Percentiles rank a stretch among this genome's conserved stretches.
These are phyloP conservation scores for Marsdenia floribunda DNA, from an alignment of 257 asterid genomes.

Conservation along the genomic window DNA sequence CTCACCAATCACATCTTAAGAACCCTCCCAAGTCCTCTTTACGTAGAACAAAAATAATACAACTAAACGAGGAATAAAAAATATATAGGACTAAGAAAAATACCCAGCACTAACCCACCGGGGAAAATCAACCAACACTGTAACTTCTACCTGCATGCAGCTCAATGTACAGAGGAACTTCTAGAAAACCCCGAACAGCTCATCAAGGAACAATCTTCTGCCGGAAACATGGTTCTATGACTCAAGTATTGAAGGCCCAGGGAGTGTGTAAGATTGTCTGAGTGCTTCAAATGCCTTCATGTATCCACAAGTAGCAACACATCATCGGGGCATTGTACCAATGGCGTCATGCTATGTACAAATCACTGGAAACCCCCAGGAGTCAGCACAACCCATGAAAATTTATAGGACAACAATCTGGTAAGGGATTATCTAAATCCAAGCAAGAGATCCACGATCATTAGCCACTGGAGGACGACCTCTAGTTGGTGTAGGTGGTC, in stretches of 20 bases:
- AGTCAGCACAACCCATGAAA: slow-evolving; percentile 49
- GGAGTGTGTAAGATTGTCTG: slow-evolving; percentile 15
- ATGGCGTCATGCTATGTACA: slow-evolving; percentile 54
- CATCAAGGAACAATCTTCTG: slow-evolving; percentile 22
- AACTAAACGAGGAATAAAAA: slow-evolving; percentile 32
- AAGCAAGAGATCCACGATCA: slow-evolving; percentile 94
- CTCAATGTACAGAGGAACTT: slow-evolving; percentile 43
- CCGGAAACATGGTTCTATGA: slow-evolving; percentile 4
- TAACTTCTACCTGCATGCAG: slow-evolving; percentile 31
- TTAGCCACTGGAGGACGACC: slow-evolving; percentile 89
- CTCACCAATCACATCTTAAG: slow-evolving; percentile 36
- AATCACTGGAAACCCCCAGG: slow-evolving; percentile 54
- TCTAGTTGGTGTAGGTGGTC: slow-evolving; percentile 97
- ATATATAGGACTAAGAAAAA: slow-evolving; percentile 22
- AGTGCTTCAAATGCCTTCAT: slow-evolving; percentile 20
- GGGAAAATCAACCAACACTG: slow-evolving; percentile 25
- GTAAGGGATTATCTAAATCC: slow-evolving; percentile 56
- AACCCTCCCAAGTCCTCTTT: slow-evolving; percentile 22
- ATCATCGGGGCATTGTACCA: slow-evolving; percentile 25
- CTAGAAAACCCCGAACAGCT: slow-evolving; percentile 22
- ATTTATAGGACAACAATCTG: slow-evolving; percentile 37
- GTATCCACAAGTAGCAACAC: slow-evolving; percentile 22
- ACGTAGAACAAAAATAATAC: slow-evolving; percentile 31
- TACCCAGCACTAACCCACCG: slow-evolving; percentile 27
- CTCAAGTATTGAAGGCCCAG: slow-evolving; percentile 20